A percentile compares a stretch with the other conserved stretches of the same genome.
These are phyloP conservation scores for Cordia subcordata DNA, from an alignment of 257 asterid species.

Conservation along the genomic window DNA sequence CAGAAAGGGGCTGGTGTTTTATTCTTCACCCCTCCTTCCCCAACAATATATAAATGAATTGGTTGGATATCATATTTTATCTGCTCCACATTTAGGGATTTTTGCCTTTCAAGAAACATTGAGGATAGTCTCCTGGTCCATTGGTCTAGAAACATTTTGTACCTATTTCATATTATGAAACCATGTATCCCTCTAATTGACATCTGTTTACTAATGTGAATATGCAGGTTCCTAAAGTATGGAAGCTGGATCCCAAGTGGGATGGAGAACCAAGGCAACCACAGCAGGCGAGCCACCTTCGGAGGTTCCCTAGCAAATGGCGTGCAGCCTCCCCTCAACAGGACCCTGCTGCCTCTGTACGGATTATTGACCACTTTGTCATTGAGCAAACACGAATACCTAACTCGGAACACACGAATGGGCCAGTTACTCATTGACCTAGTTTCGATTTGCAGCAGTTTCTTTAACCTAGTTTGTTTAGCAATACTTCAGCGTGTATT, in stretches of 20 bases:
- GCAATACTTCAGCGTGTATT: constrained; percentile 1
- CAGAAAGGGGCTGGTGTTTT: too few species aligned
- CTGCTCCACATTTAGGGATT: not conserved
- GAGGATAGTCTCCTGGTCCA: too few species aligned
- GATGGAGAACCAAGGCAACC: constrained; percentile 63
- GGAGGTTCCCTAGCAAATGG: constrained; percentile 92
- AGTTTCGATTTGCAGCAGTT: constrained; percentile 1
- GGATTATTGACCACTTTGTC: constrained; percentile 74
- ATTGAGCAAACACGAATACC: constrained; percentile 46
- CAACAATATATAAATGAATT: too few species aligned
- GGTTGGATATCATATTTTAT: too few species aligned
- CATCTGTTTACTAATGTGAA: not conserved
- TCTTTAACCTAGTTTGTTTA: not conserved
- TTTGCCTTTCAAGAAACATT: too few species aligned
- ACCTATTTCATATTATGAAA: too few species aligned
- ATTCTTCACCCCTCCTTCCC: too few species aligned
- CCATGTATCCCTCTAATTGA: not conserved
- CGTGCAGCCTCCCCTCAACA: constrained; percentile 55
- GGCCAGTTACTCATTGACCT: constrained; percentile 48
- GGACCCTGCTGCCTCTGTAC: constrained; percentile 71
- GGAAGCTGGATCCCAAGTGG: constrained; percentile 94
- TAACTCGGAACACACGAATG: constrained; percentile 31
- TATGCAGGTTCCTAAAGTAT: constrained; percentile 84
- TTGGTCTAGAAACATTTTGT: too few species aligned
- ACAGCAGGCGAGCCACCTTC: constrained; percentile 46